Percentiles rank a stretch among this genome's conserved stretches.
These are phyloP conservation scores for Dryas alaskensis DNA, from an alignment of 306 rosid genomes.

Conservation along the genomic window DNA sequence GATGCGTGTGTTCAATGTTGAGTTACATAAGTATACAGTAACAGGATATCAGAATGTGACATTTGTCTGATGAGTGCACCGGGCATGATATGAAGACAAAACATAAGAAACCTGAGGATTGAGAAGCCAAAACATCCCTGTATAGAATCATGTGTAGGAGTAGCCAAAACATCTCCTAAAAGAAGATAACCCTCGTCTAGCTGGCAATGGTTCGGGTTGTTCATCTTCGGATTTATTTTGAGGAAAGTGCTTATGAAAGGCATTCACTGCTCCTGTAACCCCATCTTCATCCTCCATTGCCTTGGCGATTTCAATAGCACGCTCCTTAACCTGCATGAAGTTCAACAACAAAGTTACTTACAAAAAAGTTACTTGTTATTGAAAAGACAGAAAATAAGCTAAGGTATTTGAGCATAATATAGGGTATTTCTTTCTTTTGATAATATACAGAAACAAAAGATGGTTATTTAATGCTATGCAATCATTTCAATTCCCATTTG, in stretches of 20 bases:
- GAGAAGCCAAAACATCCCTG: background rate
- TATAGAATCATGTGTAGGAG: constrained; percentile 5
- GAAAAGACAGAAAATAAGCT: background rate
- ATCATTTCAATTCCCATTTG: background rate
- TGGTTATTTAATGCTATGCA: background rate
- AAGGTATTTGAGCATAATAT: background rate
- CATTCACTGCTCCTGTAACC: constrained; percentile 69
- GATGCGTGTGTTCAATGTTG: background rate
- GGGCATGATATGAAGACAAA: too few relatives aligned
- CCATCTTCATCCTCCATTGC: constrained; percentile 87
- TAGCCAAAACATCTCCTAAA: constrained; percentile 45
- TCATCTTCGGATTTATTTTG: background rate
- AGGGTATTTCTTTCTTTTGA: background rate
- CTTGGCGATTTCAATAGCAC: constrained; percentile 59
- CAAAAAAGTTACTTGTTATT: background rate
- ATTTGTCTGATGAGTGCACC: too few relatives aligned
- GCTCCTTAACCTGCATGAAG: constrained; percentile 58
- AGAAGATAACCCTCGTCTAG: constrained; percentile 21
- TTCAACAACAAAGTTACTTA: background rate
- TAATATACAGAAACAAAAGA: background rate
- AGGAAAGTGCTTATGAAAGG: constrained; percentile 72
- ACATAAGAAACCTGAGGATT: background rate
- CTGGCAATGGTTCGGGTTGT: constrained; percentile 5
- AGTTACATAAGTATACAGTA: background rate
- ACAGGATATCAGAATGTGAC: background rate